Evolutionary conservation across 2,329 filamentous ascomycete species (phyloP).

Genomic region (Epichloe festucae): DNA sequence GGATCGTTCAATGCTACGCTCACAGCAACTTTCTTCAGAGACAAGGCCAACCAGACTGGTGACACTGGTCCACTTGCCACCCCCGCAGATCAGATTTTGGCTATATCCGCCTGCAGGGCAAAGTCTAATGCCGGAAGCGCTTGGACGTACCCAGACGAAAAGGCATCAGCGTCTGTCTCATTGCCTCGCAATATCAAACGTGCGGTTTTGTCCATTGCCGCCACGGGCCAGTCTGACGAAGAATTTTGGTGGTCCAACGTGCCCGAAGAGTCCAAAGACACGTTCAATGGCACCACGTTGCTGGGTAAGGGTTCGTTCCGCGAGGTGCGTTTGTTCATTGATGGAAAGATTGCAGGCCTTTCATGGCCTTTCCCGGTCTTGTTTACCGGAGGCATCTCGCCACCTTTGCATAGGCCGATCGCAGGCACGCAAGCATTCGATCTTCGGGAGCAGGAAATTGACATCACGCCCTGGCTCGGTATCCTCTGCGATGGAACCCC

Average conservation of each 20-base stretch:
- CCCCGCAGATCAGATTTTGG: slow-evolving; percentile 53
- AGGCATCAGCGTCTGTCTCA: slow-evolving; percentile 42
- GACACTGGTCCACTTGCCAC: neutral
- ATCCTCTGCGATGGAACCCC: slow-evolving; percentile 48
- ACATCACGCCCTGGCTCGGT: slow-evolving; percentile 65
- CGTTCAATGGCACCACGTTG: slow-evolving; percentile 46
- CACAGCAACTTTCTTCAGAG: slow-evolving; percentile 55
- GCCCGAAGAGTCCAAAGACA: slow-evolving; percentile 43
- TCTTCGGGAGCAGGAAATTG: slow-evolving; percentile 66
- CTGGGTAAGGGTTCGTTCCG: slow-evolving; percentile 62
- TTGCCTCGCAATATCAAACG: slow-evolving; percentile 55
- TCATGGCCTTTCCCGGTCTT: slow-evolving; percentile 74
- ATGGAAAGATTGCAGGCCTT: slow-evolving; percentile 59
- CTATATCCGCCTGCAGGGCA: slow-evolving; percentile 45
- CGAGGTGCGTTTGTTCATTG: slow-evolving; percentile 65
- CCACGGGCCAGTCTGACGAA: slow-evolving; percentile 62
- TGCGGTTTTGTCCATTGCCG: slow-evolving; percentile 63
- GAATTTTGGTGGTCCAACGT: slow-evolving; percentile 84
- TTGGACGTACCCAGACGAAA: slow-evolving; percentile 52
- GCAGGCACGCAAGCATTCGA: slow-evolving; percentile 72
- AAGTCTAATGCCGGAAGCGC: slow-evolving; percentile 37
- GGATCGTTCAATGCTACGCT: slow-evolving; percentile 61
- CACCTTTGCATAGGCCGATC: slow-evolving; percentile 64
- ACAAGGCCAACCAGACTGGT: slow-evolving; percentile 2
- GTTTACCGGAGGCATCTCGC: slow-evolving; percentile 69